Conservation (phyloP, 257 asterid genomes). For the Scutellaria barbata region DNA sequence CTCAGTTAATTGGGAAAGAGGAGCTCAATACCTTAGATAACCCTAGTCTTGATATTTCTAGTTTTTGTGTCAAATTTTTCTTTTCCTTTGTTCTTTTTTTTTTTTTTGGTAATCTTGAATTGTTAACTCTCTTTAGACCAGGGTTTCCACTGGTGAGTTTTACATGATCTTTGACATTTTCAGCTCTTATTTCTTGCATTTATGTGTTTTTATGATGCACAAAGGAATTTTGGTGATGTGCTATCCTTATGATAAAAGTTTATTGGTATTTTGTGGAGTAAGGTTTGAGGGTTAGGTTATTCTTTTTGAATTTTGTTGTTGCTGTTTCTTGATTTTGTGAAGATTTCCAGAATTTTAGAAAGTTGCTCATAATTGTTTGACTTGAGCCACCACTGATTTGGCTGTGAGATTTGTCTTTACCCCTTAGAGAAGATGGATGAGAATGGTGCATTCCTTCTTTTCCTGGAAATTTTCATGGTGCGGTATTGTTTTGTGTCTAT, state of each 20-base stretch:
- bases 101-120: not conserved
- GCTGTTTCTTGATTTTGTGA: slow-evolving; percentile 23
- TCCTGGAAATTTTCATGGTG: slow-evolving; percentile 17
- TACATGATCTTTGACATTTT: slow-evolving; percentile 29
- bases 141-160: slow-evolving; percentile 71
- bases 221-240: slow-evolving; percentile 36
- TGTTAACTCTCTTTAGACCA: not conserved
- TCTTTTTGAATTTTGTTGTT: slow-evolving; percentile 17
- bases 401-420: slow-evolving; percentile 4
- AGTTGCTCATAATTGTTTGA: slow-evolving; percentile 9
- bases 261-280: not conserved
- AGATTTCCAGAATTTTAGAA: slow-evolving; percentile 30
- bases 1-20: not conserved
- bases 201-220: slow-evolving; percentile 31
- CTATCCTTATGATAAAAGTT: too few species aligned
- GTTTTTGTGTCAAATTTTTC: not conserved
- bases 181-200: slow-evolving; percentile 20
- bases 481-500: slow-evolving; percentile 22
- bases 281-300: too few species aligned
- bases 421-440: slow-evolving; percentile 23
- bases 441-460: slow-evolving; percentile 29
- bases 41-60: not conserved
- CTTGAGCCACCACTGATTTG: slow-evolving; percentile 20
- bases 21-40: slow-evolving; percentile 20
- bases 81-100: too few species aligned